Evolutionary conservation across 2,329 filamentous ascomycete species (phyloP), one percentile per base, ranked within the genome.

Genomic region (Calonectria pseudoturangicola): DNA sequence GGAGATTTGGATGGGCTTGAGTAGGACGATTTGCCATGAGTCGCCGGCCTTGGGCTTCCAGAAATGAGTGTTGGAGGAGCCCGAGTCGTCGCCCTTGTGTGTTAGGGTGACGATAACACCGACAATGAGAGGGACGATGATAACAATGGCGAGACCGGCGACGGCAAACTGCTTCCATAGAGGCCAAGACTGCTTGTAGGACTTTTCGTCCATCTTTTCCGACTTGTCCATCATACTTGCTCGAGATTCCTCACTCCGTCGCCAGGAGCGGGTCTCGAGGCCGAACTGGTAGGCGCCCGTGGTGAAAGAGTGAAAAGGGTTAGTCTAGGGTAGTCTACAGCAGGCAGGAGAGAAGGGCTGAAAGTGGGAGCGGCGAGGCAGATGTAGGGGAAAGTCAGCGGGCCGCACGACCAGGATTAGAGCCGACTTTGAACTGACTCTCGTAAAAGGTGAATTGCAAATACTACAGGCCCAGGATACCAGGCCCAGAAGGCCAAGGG

Each of bases 21-120:
- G 81, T 21, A 93, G 87, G 56, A 92, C 85, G 67, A 93, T 93
- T 78, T 93, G 91, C 91, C 91, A 93, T 3, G 87, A 87, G 6
- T 85, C 83, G 28, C 86, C 87, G 27, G 88, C 86, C 2, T 81
- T 79, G 2, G 92, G 92, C 70, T 87, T 84, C 91, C 91, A 93
- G 33, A 82, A 60, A 75, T 77, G 67, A 66, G 77, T 66, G 75
- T 80, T 73, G 78, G 76, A 73, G 8, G 36, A 41, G 58, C 15
- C 58, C 16, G 56, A 62, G 60, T 73, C 78, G 72, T 63, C 73
- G 51, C 72, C 76, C 33, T 80, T 76, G 33, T 82, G 80, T 3
- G 83, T 84, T n/a, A 92, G 82, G 8, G 90, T 90, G 8, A 92
- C 81, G 2, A 89, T 90, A 2, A 92, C 83, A 5, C 90, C 91